A percentile compares a stretch with the other conserved stretches of the same genome.
phyloP scores from a whole-genome alignment of 106 monocot species.

The Xerophyta viscosa region DNA sequence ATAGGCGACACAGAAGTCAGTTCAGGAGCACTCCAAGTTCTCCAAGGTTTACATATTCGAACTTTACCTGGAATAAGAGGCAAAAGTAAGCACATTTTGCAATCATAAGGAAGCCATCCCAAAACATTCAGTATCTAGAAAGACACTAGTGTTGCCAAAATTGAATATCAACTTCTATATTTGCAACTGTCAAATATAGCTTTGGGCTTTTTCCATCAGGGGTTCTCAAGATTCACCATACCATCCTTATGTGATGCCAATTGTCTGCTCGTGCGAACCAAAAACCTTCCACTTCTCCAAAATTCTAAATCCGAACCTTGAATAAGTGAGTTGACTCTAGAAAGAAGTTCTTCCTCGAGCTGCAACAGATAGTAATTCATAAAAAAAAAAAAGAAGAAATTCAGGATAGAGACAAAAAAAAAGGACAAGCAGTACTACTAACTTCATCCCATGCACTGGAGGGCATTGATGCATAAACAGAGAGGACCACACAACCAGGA shows the following conservation, averaged over 20 bases:
- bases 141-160: background rate
- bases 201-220: too few relatives aligned
- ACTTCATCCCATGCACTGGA: conserved; percentile 56
- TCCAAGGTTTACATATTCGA: conserved; percentile 72
- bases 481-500: conserved; percentile 89
- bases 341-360: conserved; percentile 69
- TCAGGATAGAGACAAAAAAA: background rate
- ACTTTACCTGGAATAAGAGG: conserved; percentile 45
- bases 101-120: background rate
- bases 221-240: too few relatives aligned
- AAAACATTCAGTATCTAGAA: background rate
- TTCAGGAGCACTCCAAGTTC: conserved; percentile 75
- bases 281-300: conserved; percentile 86
- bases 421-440: background rate
- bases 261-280: conserved; percentile 58
- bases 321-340: conserved; percentile 53
- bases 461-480: conserved; percentile 81
- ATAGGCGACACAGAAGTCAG: conserved; percentile 72
- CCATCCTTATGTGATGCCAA: conserved; percentile 84
- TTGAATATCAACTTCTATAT: too few relatives aligned
- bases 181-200: too few relatives aligned
- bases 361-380: conserved; percentile 20
- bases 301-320: conserved; percentile 59
- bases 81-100: background rate
- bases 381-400: background rate